Base-by-base conservation (phyloP, 106 monocot species). In the Ottelia alismoides region DNA sequence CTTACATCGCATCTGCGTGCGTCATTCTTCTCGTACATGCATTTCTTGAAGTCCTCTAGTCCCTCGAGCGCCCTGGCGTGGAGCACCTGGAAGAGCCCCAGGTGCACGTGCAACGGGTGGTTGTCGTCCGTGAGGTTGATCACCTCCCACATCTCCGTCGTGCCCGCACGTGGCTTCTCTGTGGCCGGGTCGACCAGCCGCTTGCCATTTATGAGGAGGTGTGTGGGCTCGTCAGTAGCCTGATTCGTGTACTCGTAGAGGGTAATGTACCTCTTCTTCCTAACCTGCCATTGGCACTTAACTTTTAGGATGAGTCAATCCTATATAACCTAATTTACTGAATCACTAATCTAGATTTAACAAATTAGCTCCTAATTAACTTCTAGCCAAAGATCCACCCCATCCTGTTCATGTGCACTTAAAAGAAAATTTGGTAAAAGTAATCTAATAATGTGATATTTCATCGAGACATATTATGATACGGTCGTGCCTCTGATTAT, bases 111-210 rank as follows among this genome's bases (percentile, higher is more conserved):
- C 2, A 94, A 57, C 28, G 93, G 93, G 70, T 94, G 93, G 55
- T 94, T 88, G 69, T 94, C 93, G 0, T 73, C 84, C 19, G 93
- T 94, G 20, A 94, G 73, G 53, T 94, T 94, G 73, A 94, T 94
- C 35, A 94, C 75, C 19, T 75, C 23, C 93, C 93, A 94, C 28
- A 84, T 24, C 70, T 94, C 94, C 23, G 52, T 61, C 30, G 75
- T 81, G 14, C 94, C 94, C 22, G 63, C 56, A 57, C 18, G 53
- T 27, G 96, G 89, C 47, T 70, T 89, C 65, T 96, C 96, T 19
- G 96, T 96, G 30, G 30, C 82, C 25, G 82, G 78, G 0, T 73
- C 84, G 0, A 51, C 67, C 67, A 45, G 85, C 1, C 76, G 58
- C 56, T 46, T 70, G 9, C 63, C 81, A 69, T 88, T 94, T 25